Evolutionary conservation across 2,329 filamentous ascomycete species (phyloP), one percentile per base, ranked within the genome.

Genomic region (Aspergillus sp.): DNA sequence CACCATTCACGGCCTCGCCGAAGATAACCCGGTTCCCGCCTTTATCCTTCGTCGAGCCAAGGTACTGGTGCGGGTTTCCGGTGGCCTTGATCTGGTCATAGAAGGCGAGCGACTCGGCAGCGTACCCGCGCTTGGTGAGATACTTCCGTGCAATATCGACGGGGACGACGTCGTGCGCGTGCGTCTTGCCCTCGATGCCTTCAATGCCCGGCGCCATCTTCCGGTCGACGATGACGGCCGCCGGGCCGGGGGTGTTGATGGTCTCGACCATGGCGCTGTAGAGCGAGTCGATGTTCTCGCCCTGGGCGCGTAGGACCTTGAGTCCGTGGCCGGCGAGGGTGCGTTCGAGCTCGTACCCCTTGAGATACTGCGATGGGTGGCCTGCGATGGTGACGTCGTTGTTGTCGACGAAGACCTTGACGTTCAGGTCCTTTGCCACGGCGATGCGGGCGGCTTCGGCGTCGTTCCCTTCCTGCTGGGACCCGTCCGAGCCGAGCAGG

Each of bases 311-410:
- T 30, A 76, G 61, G 7, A 76, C 73, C 42, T 71, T 70, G 34
- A 76, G 30, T 5, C 73, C 74, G 45, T 76, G 74, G 11, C 74
- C 74, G n/a, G 64, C 48, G 6, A 76, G 65, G 3, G 72, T 76
- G 1, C 61, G 58, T 15, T 46, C 65, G 11, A 76, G 54, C 13
- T 70, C 66, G 41, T 71, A 76, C 6, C 74, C 74, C 60, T 73
- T 71, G 5, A 75, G 66, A 51, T 76, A 76, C 45, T 74, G 58
- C 0, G 73, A 75, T 4, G 74, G 74, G 45, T 76, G 72, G 8
- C 73, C 74, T 3, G 74, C 73, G 57, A 76, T 76, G 0, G 74
- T 76, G 27, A 76, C 74, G 60, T 76, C 72, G 58, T 76, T 76
- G 62, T 76, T 74, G 51, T 76, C 74, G 48, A 76, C 61, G 53